Conservation (phyloP, 2,329 filamentous ascomycete genomes). For the Sarocladiaceae sp. region DNA sequence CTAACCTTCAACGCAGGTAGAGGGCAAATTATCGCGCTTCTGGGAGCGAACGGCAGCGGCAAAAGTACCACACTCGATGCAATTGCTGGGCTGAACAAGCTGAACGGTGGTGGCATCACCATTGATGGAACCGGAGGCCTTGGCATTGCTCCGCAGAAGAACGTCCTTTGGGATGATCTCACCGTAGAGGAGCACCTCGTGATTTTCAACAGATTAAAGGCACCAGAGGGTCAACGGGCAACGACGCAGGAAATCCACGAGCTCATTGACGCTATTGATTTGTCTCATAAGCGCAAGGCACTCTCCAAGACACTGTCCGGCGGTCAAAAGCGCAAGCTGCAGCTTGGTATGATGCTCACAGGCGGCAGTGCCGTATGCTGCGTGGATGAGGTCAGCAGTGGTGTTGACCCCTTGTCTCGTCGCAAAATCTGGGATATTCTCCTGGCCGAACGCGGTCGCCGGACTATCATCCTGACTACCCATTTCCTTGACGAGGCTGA, state of each 20-base stretch:
- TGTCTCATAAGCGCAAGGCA: constrained; percentile 67
- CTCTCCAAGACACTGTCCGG: constrained; percentile 74
- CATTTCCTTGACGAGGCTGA: constrained; percentile 95
- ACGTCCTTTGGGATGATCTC: constrained; percentile 86
- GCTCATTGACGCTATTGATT: constrained; percentile 65
- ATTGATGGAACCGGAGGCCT: constrained; percentile 74
- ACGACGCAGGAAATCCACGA: constrained; percentile 52
- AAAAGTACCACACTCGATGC: constrained; percentile 87
- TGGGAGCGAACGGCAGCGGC: constrained; percentile 85
- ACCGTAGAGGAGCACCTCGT: constrained; percentile 78
- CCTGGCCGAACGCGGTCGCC: constrained; percentile 70
- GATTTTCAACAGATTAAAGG: constrained; percentile 80
- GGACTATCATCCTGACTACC: constrained; percentile 83
- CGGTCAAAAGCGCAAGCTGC: constrained; percentile 86
- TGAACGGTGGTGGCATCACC: constrained; percentile 69
- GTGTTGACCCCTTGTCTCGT: constrained; percentile 78
- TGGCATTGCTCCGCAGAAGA: constrained; percentile 86
- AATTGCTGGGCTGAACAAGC: constrained; percentile 73
- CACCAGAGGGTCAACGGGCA: constrained; percentile 44
- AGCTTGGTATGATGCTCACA: constrained; percentile 92
- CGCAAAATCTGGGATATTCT: constrained; percentile 94
- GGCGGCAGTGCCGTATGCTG: constrained; percentile 84
- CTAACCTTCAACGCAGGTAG: constrained; percentile 64
- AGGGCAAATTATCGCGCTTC: constrained; percentile 78
- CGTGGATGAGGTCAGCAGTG: constrained; percentile 85